Conservation (phyloP, 805 yeast species). For the Kluyveromyces nonfermentans region DNA sequence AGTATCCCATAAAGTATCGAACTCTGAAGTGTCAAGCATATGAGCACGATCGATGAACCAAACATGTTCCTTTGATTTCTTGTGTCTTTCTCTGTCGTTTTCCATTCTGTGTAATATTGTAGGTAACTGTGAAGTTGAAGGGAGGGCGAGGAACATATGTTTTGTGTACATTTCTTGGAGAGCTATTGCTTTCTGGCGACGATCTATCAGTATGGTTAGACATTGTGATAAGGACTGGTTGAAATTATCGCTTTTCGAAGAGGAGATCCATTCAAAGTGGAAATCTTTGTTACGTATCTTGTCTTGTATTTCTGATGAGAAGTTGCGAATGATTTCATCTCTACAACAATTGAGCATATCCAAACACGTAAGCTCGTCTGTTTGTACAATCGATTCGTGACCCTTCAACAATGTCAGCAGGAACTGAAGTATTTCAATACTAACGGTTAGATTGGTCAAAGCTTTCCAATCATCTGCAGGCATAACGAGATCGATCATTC, state of each 20-base stretch:
- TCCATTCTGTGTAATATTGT: conserved; percentile 69
- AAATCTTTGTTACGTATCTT: not conserved
- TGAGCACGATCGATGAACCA: conserved; percentile 54
- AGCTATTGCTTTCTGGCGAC: conserved; percentile 10
- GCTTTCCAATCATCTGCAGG: conserved; percentile 16
- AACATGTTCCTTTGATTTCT: conserved; percentile 67
- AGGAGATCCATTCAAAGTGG: conserved; percentile 4
- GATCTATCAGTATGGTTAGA: conserved; percentile 11
- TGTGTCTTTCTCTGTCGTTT: conserved; percentile 86
- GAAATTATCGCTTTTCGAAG: conserved; percentile 1
- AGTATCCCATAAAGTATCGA: conserved; percentile 37
- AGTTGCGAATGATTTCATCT: not conserved
- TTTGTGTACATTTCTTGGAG: conserved; percentile 6
- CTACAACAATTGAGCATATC: not conserved
- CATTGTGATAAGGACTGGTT: conserved; percentile 6
- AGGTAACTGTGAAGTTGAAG: conserved; percentile 2
- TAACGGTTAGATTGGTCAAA: conserved; percentile 12
- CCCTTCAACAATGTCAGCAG: not conserved
- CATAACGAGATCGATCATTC: conserved; percentile 14
- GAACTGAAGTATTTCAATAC: conserved; percentile 11
- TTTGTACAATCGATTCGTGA: not conserved
- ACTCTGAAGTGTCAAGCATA: conserved; percentile 36
- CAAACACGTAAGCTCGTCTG: not conserved
- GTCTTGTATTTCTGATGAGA: not conserved
- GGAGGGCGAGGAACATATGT: not conserved